Percentiles rank a stretch among this genome's conserved stretches.
phyloP scores from a whole-genome alignment of 73 alveolate species.

The Tetrahymena borealis region DNA sequence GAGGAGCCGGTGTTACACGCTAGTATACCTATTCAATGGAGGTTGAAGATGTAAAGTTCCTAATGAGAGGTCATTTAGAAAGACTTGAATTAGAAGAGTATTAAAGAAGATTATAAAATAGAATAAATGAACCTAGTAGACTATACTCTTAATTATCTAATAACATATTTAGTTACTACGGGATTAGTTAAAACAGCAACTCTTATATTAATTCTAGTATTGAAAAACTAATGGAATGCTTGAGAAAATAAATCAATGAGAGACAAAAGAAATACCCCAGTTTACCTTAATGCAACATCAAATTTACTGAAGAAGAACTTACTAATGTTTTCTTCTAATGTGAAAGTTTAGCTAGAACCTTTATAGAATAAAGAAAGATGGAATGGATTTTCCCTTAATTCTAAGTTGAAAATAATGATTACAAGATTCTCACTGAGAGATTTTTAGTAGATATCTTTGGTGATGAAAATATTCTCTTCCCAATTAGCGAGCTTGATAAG shows the following conservation, averaged over 20 bases:
- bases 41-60: neutral
- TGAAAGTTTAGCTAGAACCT: neutral
- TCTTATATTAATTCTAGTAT: neutral
- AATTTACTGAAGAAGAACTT: neutral
- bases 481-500: neutral
- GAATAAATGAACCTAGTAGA: neutral
- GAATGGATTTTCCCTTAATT: neutral
- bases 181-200: neutral
- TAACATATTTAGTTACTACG: neutral
- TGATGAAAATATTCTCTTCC: neutral
- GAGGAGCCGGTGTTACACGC: neutral
- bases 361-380: neutral
- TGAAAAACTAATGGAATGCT: neutral
- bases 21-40: neutral
- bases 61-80: neutral
- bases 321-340: neutral
- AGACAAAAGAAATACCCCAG: neutral
- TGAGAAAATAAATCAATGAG: neutral
- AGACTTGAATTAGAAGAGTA: neutral
- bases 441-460: neutral
- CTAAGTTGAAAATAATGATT: neutral
- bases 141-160: neutral
- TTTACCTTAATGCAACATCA: neutral
- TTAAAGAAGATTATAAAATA: neutral
- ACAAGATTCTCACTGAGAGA: neutral